Evolutionary conservation across 345 rosid genomes (phyloP).

Genomic region (Rhizophora apiculata): DNA sequence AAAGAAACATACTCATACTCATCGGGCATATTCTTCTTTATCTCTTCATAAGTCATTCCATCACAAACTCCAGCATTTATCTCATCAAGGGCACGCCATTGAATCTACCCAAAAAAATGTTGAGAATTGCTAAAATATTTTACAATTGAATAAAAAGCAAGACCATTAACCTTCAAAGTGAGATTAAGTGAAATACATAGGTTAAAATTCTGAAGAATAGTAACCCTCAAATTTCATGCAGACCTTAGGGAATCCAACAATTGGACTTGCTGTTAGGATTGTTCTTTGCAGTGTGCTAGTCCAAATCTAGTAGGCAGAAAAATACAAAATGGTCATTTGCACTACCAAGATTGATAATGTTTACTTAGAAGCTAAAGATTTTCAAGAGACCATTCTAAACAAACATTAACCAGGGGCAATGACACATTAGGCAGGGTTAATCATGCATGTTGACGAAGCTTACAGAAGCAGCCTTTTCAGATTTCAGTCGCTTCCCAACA

Average conservation of each 20-base stretch:
- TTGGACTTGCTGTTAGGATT: slow-evolving; percentile 79
- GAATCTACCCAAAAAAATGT: slow-evolving; percentile 52
- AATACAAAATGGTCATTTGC: slow-evolving; percentile 1
- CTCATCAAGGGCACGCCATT: slow-evolving; percentile 99
- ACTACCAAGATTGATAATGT: slow-evolving; percentile 2
- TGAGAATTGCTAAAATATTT: neutral
- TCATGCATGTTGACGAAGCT: slow-evolving; percentile 31
- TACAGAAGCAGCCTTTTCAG: slow-evolving; percentile 98
- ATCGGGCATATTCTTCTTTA: slow-evolving; percentile 91
- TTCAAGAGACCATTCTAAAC: neutral
- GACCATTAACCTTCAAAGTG: neutral
- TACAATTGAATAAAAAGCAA: neutral
- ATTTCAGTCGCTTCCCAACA: slow-evolving; percentile 84
- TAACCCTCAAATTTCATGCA: slow-evolving; percentile 16
- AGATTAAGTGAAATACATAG: slow-evolving; percentile 9
- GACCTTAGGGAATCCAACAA: slow-evolving; percentile 94
- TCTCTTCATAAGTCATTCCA: slow-evolving; percentile 98
- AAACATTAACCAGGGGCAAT: neutral
- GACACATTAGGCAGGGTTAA: neutral
- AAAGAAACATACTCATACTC: slow-evolving; percentile 77
- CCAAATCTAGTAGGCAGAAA: slow-evolving; percentile 60
- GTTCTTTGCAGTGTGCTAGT: slow-evolving; percentile 99
- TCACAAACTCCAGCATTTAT: slow-evolving; percentile 98
- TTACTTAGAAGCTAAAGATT: no score
- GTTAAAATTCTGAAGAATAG: neutral